Conservation (phyloP, 768 basidiomycete species). For the Crucibulum laeve region DNA sequence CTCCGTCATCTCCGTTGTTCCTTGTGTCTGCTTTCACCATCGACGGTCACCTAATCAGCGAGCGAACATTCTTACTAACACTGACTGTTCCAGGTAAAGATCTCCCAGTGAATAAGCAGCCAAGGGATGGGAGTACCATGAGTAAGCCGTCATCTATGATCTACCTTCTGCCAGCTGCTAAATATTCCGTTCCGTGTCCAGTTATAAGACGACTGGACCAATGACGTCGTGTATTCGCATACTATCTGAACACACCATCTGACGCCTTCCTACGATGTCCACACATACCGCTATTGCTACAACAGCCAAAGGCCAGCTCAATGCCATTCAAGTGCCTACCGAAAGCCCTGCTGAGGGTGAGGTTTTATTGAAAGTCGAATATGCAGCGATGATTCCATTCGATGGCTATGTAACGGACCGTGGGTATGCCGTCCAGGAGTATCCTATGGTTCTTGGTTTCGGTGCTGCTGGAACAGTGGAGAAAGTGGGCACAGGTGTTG, state of each 20-base stretch:
- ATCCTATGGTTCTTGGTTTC: constrained; percentile 33
- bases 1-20: too few relatives aligned
- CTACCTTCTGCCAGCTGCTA: not conserved
- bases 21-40: too few relatives aligned
- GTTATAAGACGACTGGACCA: not conserved
- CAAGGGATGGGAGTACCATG: too few relatives aligned
- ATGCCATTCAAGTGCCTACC: constrained; percentile 31
- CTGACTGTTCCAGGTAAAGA: too few relatives aligned
- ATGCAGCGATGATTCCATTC: constrained; percentile 33
- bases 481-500: constrained; percentile 28
- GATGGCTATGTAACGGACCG: constrained; percentile 35
- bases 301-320: constrained; percentile 26
- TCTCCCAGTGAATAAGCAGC: too few relatives aligned
- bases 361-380: constrained; percentile 36
- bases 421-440: constrained; percentile 22
- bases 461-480: constrained; percentile 33
- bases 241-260: too few relatives aligned
- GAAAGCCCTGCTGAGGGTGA: constrained; percentile 27
- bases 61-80: too few relatives aligned
- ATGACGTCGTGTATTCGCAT: too few relatives aligned
- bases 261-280: constrained; percentile 20
- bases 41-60: too few relatives aligned
- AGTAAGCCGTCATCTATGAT: not conserved
- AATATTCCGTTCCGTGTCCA: not conserved
- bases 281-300: constrained; percentile 40